Evolutionary conservation across 768 basidiomycete genomes (phyloP).

Genomic region (Boletus sp.): DNA sequence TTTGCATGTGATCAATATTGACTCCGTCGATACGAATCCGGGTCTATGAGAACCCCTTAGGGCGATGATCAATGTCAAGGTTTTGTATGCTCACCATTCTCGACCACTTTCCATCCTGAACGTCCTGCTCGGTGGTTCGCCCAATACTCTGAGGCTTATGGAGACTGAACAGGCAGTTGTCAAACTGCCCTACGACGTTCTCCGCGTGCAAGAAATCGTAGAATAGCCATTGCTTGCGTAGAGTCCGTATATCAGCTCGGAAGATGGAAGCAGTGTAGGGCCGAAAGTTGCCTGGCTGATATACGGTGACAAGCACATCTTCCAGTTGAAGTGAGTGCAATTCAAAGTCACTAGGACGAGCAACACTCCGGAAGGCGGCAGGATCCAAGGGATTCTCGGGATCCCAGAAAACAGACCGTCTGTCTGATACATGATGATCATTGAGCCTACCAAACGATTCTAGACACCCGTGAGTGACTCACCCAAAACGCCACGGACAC

Average conservation of each 20-base stretch:
- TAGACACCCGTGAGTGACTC: slow-evolving; percentile 19
- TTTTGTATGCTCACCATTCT: slow-evolving; percentile 65
- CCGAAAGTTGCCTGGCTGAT: slow-evolving; percentile 90
- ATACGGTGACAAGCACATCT: slow-evolving; percentile 90
- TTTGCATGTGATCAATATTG: slow-evolving; percentile 92
- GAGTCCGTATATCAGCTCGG: slow-evolving; percentile 77
- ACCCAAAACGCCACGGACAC: slow-evolving; percentile 93
- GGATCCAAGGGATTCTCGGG: slow-evolving; percentile 79
- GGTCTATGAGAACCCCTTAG: slow-evolving; percentile 47
- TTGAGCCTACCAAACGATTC: neutral
- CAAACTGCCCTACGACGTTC: slow-evolving; percentile 94
- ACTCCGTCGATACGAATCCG: slow-evolving; percentile 96
- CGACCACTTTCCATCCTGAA: slow-evolving; percentile 80
- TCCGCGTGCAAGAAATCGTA: slow-evolving; percentile 91
- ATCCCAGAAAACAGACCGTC: slow-evolving; percentile 84
- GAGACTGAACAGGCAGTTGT: slow-evolving; percentile 95
- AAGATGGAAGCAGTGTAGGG: slow-evolving; percentile 93
- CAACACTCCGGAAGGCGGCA: slow-evolving; percentile 70
- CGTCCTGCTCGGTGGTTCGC: slow-evolving; percentile 79
- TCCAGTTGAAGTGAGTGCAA: slow-evolving; percentile 86
- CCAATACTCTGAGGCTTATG: slow-evolving; percentile 97
- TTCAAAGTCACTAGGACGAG: slow-evolving; percentile 84
- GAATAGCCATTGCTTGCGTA: slow-evolving; percentile 93
- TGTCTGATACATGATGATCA: slow-evolving; percentile 50
- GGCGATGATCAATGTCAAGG: neutral